A percentile compares a stretch with the other conserved stretches of the same genome.
Evolutionary conservation across 148 eudicot genomes (phyloP).

Genomic region (Chenopodium formosanum): DNA sequence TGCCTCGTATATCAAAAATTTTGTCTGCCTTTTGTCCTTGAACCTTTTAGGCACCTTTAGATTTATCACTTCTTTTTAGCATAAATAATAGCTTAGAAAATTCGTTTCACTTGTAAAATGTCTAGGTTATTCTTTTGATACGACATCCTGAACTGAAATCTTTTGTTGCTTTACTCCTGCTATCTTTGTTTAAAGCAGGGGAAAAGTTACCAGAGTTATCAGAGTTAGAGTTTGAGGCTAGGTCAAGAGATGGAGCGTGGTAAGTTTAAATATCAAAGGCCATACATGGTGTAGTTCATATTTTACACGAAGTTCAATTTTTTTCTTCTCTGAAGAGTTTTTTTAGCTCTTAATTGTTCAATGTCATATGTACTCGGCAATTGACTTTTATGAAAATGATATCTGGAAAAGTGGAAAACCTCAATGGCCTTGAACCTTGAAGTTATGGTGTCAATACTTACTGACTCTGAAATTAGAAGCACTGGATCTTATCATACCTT

Average conservation of each 20-base stretch:
- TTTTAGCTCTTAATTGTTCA: background rate
- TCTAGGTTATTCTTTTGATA: conserved; percentile 1
- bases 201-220: conserved; percentile 50
- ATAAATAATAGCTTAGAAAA: background rate
- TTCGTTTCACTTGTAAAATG: background rate
- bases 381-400: background rate
- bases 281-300: background rate
- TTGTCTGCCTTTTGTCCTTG: background rate
- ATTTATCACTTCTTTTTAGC: background rate
- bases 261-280: conserved; percentile 31
- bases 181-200: conserved; percentile 37
- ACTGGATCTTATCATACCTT: background rate
- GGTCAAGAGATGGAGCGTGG: conserved; percentile 84
- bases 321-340: background rate
- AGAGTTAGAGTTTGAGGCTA: conserved; percentile 76
- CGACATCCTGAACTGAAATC: background rate
- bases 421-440: background rate
- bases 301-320: background rate
- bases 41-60: background rate
- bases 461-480: background rate
- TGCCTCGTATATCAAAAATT: no score
- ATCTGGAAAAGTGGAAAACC: background rate
- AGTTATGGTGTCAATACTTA: background rate
- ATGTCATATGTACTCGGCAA: background rate
- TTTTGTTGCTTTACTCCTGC: background rate